A percentile compares a stretch with the other conserved stretches of the same genome.
Conservation (phyloP, 352 stramenopile genomes). For the Phytophthora megakarya region DNA sequence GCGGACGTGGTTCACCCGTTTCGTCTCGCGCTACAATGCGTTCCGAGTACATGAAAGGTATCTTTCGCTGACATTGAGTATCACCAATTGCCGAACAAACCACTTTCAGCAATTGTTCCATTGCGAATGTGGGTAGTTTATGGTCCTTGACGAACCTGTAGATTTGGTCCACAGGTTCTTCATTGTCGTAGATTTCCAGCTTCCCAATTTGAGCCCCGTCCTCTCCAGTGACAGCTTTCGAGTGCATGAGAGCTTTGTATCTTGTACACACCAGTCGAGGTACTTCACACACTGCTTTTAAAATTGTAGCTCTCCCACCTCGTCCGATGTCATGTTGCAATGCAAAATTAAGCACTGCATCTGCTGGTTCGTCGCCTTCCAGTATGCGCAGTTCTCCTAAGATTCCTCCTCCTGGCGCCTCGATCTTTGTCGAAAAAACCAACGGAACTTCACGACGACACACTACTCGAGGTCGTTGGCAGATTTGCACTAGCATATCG, state of each 20-base stretch:
- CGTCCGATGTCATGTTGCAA: slow-evolving; percentile 36
- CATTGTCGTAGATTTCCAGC: slow-evolving; percentile 71
- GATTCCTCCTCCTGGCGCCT: slow-evolving; percentile 21
- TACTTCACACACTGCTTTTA: slow-evolving; percentile 51
- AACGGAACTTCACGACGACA: slow-evolving; percentile 48
- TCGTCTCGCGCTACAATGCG: slow-evolving; percentile 36
- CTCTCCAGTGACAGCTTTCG: slow-evolving; percentile 47
- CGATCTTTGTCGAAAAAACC: slow-evolving; percentile 51
- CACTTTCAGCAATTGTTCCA: slow-evolving; percentile 47
- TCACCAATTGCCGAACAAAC: slow-evolving; percentile 41
- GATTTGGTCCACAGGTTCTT: slow-evolving; percentile 70
- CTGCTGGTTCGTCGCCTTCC: slow-evolving; percentile 55
- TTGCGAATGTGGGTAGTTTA: slow-evolving; percentile 31
- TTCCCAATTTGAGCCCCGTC: slow-evolving; percentile 37
- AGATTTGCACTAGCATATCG: slow-evolving; percentile 50
- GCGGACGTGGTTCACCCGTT: slow-evolving; percentile 23
- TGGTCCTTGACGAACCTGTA: slow-evolving; percentile 71
- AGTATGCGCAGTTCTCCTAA: slow-evolving; percentile 57
- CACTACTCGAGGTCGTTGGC: slow-evolving; percentile 32
- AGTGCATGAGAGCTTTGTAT: slow-evolving; percentile 45
- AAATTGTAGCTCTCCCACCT: slow-evolving; percentile 32
- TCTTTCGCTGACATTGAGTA: slow-evolving; percentile 42
- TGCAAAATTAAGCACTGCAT: slow-evolving; percentile 54
- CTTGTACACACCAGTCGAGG: slow-evolving; percentile 46
- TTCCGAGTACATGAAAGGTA: slow-evolving; percentile 59